Evolutionary conservation across 345 rosid species (phyloP).

Genomic region (Brassica rapa): DNA sequence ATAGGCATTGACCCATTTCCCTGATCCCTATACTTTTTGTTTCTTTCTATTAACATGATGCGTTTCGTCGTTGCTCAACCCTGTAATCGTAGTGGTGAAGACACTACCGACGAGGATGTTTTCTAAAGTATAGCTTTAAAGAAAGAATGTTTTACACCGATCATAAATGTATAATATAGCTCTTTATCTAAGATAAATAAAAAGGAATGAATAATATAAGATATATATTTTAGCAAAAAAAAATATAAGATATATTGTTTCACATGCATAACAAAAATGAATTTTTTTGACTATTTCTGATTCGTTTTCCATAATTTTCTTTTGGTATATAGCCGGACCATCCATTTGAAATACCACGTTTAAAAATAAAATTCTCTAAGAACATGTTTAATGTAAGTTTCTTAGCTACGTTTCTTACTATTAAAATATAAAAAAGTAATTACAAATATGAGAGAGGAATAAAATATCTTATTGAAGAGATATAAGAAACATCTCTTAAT

Average conservation of each 20-base stretch:
- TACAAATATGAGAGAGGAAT: no score
- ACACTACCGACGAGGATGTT: slow-evolving; percentile 3
- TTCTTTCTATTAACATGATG: neutral
- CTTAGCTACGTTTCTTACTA: no score
- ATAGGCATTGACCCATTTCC: slow-evolving; percentile 9
- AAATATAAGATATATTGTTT: neutral
- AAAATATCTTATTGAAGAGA: no score
- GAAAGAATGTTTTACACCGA: neutral
- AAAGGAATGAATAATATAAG: neutral
- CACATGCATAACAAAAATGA: neutral
- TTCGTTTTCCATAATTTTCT: neutral
- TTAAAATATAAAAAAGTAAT: no score
- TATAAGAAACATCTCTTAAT: no score
- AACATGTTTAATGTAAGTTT: no score
- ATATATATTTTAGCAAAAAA: no score
- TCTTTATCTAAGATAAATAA: no score
- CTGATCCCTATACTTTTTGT: slow-evolving; percentile 1
- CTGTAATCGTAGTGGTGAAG: neutral
- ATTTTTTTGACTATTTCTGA: neutral
- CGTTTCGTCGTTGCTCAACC: slow-evolving; percentile 1
- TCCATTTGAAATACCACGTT: neutral
- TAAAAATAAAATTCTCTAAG: neutral
- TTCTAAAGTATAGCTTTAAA: neutral
- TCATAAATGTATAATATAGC: neutral
- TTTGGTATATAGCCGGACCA: neutral